Evolutionary conservation across 2,329 filamentous ascomycete species (phyloP).

Genomic region (Apiospora malaysiana): DNA sequence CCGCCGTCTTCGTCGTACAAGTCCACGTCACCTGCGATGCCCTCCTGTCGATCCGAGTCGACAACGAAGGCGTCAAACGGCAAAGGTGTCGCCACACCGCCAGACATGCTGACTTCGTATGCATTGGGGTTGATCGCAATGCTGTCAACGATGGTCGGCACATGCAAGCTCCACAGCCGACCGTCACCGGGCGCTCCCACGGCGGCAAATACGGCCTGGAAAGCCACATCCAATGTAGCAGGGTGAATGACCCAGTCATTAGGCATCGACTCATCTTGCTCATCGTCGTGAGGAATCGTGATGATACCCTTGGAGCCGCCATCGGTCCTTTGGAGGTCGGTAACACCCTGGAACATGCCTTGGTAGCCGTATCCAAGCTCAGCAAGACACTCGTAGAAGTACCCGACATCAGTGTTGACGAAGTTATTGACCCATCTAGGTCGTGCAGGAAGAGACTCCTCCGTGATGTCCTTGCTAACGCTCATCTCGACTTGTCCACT

Average conservation of each 20-base stretch:
- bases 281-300: slow-evolving; percentile 4
- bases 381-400: slow-evolving; percentile 13
- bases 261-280: slow-evolving; percentile 25
- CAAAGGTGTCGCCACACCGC: slow-evolving; percentile 14
- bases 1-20: slow-evolving; percentile 17
- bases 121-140: slow-evolving; percentile 19
- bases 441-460: not conserved
- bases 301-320: slow-evolving; percentile 9
- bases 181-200: slow-evolving; percentile 42
- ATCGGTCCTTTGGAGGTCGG: not conserved
- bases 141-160: slow-evolving; percentile 34
- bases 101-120: not conserved
- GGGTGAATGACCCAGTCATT: slow-evolving; percentile 44
- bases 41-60: slow-evolving; percentile 4
- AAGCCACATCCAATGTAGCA: slow-evolving; percentile 41
- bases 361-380: slow-evolving; percentile 13
- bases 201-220: slow-evolving; percentile 44
- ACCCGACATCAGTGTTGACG: slow-evolving; percentile 6
- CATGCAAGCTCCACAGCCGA: slow-evolving; percentile 38
- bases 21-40: slow-evolving; percentile 17
- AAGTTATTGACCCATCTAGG: not conserved
- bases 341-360: slow-evolving; percentile 20
- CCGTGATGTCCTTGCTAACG: not conserved
- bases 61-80: slow-evolving; percentile 17
- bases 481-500: slow-evolving; percentile 21